Evolutionary conservation across 179 eudicot species (phyloP).

Genomic region (Dionaea muscipula): DNA sequence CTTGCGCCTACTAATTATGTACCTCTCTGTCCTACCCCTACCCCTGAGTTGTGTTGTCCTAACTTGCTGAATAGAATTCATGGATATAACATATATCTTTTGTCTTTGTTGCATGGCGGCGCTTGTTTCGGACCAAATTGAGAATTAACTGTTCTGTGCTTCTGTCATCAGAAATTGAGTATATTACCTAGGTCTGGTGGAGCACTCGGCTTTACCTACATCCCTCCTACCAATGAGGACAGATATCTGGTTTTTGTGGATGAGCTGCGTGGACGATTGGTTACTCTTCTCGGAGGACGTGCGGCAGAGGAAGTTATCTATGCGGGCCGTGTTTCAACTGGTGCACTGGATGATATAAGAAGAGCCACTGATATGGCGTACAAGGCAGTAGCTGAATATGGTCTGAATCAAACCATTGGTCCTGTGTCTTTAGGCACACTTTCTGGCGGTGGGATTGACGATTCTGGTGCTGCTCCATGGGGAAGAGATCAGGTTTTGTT

Average conservation of each 20-base stretch:
- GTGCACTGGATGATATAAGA: slow-evolving; percentile 88
- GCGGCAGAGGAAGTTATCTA: slow-evolving; percentile 86
- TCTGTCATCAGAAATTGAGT: slow-evolving; percentile 75
- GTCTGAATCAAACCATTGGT: slow-evolving; percentile 67
- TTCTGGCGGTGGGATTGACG: slow-evolving; percentile 77
- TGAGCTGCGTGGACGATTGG: slow-evolving; percentile 82
- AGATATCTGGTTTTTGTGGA: slow-evolving; percentile 85
- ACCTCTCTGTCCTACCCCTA: no score
- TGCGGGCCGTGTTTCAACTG: slow-evolving; percentile 91
- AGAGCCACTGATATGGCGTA: slow-evolving; percentile 93
- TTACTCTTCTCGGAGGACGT: slow-evolving; percentile 97
- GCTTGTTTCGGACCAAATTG: no score
- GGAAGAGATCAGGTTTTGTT: slow-evolving; percentile 87
- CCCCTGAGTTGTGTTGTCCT: no score
- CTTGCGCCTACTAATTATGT: no score
- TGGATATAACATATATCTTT: no score
- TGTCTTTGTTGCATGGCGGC: no score
- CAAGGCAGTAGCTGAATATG: slow-evolving; percentile 90
- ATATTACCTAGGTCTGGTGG: slow-evolving; percentile 93
- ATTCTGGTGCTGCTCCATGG: slow-evolving; percentile 57
- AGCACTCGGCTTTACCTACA: slow-evolving; percentile 85
- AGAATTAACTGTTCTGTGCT: background rate
- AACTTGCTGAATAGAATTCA: no score
- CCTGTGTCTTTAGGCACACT: slow-evolving; percentile 77
- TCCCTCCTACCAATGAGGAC: slow-evolving; percentile 80